Conservation (phyloP, 2,329 filamentous ascomycete species). For the Alternaria sp. region DNA sequence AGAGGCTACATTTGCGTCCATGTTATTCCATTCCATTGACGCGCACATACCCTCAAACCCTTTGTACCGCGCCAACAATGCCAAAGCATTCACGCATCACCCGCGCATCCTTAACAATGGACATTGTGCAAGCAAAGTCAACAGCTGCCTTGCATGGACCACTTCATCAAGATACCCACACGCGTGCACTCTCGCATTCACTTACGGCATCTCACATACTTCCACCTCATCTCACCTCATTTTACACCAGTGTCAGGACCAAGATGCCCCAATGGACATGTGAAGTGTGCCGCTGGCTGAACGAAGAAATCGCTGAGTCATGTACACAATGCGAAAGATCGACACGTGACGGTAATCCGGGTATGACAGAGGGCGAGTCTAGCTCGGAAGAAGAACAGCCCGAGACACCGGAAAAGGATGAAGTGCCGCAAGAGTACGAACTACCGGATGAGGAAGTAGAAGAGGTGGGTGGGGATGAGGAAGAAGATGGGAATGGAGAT, state of each 20-base stretch:
- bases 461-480: neutral
- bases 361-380: neutral
- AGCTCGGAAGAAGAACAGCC: neutral
- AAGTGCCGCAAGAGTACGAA: neutral
- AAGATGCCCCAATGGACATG: neutral
- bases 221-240: neutral
- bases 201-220: neutral
- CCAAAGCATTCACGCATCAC: neutral
- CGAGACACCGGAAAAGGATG: neutral
- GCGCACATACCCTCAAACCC: fast-evolving
- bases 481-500: neutral
- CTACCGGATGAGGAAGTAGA: neutral
- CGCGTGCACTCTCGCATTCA: neutral
- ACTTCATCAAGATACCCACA: neutral
- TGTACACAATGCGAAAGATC: neutral
- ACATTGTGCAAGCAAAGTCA: neutral
- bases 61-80: neutral
- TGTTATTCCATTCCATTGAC: neutral
- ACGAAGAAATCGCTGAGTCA: neutral
- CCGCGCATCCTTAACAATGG: neutral
- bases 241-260: neutral
- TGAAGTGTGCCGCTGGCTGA: neutral
- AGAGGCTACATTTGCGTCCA: neutral
- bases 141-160: neutral
- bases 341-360: neutral